phyloP scores from a whole-genome alignment of 78 protist species.

The Creolimax fragrantissima region DNA sequence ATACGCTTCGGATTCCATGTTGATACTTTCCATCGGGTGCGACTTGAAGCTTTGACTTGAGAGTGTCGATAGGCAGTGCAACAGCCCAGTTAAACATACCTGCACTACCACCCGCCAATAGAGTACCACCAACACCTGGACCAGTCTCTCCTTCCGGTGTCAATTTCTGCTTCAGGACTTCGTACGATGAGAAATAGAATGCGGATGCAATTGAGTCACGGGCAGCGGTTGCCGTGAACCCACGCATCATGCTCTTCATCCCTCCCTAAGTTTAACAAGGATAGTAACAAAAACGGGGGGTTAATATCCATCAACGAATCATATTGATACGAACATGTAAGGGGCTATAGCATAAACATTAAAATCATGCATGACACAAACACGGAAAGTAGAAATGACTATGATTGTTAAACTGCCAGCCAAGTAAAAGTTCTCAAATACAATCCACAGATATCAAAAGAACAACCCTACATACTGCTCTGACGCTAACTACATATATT shows the following conservation, averaged over 20 bases:
- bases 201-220: conserved; percentile 41
- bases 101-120: conserved; percentile 48
- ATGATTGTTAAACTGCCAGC: no score
- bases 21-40: conserved; percentile 33
- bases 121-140: conserved; percentile 22
- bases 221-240: conserved; percentile 36
- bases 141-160: neutral
- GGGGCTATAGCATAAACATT: no score
- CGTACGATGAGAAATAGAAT: conserved; percentile 59
- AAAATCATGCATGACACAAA: no score
- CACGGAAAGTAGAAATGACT: no score
- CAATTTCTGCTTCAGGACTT: conserved; percentile 9
- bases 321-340: neutral
- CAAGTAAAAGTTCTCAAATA: no score
- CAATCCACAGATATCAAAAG: no score
- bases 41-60: conserved; percentile 36
- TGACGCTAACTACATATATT: no score
- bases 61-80: conserved; percentile 28
- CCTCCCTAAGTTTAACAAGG: conserved; percentile 31
- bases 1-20: conserved; percentile 27
- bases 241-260: conserved; percentile 30
- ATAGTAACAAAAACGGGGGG: neutral
- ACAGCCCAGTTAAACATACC: conserved; percentile 57
- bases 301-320: neutral
- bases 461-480: no score